Conservation (phyloP, 2,329 filamentous ascomycete genomes). For the Monilinia laxa region DNA sequence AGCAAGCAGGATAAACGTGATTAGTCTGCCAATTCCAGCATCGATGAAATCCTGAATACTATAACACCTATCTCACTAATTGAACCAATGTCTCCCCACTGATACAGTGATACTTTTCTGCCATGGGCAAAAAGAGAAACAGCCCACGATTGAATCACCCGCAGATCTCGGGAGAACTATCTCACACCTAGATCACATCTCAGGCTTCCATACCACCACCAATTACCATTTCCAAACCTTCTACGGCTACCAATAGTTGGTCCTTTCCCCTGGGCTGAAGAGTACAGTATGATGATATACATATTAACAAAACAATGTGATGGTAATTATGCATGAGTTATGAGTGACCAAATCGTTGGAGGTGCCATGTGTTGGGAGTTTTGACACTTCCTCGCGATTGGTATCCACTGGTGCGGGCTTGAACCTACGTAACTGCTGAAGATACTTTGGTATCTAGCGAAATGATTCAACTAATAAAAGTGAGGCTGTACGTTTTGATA, state of each 20-base stretch:
- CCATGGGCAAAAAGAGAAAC: background rate
- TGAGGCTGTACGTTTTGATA: no score
- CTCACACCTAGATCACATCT: background rate
- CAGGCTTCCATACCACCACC: background rate
- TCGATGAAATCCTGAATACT: background rate
- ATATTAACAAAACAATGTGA: background rate
- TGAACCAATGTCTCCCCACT: background rate
- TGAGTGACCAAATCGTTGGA: background rate
- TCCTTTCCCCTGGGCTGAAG: background rate
- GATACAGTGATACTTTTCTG: background rate
- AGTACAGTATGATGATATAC: conserved; percentile 2
- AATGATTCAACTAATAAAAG: no score
- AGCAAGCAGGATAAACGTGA: background rate
- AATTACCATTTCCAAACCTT: background rate
- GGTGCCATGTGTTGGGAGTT: background rate
- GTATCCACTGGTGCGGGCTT: no score
- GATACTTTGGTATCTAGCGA: no score
- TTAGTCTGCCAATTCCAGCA: background rate
- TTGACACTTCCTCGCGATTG: background rate
- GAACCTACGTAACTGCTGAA: no score
- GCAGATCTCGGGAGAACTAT: background rate
- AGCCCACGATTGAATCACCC: background rate
- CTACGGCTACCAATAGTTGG: background rate
- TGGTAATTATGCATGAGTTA: background rate
- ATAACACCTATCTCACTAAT: background rate